Percentiles rank a stretch among this genome's conserved stretches.
phyloP scores from a whole-genome alignment of 2,329 filamentous ascomycete species.

The Capronia coronata region DNA sequence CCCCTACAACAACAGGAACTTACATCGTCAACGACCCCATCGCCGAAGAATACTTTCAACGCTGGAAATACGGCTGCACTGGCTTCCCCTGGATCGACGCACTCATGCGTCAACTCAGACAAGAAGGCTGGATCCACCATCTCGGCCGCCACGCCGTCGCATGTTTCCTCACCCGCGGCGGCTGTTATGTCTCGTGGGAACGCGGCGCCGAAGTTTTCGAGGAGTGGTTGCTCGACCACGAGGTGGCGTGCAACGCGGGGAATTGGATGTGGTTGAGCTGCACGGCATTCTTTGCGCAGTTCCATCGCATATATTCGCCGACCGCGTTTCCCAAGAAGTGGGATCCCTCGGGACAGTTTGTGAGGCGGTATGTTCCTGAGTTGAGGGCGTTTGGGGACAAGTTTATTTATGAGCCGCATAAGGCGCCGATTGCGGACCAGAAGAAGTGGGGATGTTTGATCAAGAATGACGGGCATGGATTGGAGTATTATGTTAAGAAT shows the following conservation, averaged over 20 bases:
- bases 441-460: conserved; percentile 61
- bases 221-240: conserved; percentile 68
- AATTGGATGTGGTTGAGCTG: conserved; percentile 71
- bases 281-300: conserved; percentile 67
- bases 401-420: conserved; percentile 76
- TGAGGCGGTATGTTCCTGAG: conserved; percentile 63
- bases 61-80: conserved; percentile 63
- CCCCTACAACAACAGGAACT: too few relatives aligned
- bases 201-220: conserved; percentile 72
- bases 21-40: conserved; percentile 58
- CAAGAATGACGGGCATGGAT: conserved; percentile 46
- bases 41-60: conserved; percentile 59
- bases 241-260: conserved; percentile 64
- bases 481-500: not conserved
- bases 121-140: conserved; percentile 75
- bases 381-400: conserved; percentile 56
- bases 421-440: conserved; percentile 61
- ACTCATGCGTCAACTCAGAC: conserved; percentile 65
- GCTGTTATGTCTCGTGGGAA: conserved; percentile 74
- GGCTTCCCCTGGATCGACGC: conserved; percentile 78
- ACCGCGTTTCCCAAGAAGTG: conserved; percentile 68
- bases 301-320: conserved; percentile 64
- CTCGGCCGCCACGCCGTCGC: conserved; percentile 70
- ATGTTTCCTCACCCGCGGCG: conserved; percentile 72
- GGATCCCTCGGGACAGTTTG: conserved; percentile 61